Evolutionary conservation across 805 yeast species (phyloP).

Genomic region (Brettanomyces custersianus): DNA sequence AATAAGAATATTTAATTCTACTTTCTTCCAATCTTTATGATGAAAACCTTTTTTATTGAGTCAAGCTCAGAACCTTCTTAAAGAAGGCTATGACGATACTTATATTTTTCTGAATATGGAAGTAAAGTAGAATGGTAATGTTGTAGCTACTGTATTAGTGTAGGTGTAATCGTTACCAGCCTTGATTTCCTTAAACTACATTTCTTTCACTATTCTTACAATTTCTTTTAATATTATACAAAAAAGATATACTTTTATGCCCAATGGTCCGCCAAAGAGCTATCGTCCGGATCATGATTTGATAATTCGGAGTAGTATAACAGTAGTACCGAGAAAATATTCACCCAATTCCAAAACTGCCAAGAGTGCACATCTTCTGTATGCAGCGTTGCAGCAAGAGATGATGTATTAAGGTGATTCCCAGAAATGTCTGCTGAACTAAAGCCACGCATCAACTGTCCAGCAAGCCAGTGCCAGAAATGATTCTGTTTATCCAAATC

Average conservation of each 20-base stretch:
- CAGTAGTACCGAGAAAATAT: conserved; percentile 71
- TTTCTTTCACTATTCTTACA: background rate
- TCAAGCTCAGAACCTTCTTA: conserved; percentile 18
- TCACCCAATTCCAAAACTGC: conserved; percentile 97
- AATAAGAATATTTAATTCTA: background rate
- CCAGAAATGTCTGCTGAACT: conserved; percentile 8
- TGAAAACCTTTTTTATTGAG: conserved; percentile 11
- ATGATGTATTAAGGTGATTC: conserved; percentile 1
- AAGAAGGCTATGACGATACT: conserved; percentile 13
- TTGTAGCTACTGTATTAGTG: background rate
- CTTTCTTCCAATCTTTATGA: conserved; percentile 3
- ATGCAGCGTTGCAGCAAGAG: conserved; percentile 1
- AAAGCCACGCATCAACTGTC: conserved; percentile 10
- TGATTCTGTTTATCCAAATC: conserved; percentile 51
- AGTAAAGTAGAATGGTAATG: background rate
- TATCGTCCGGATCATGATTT: conserved; percentile 26
- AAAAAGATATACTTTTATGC: conserved; percentile 2
- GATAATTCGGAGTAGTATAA: conserved; percentile 73
- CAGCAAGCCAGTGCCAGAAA: conserved; percentile 24
- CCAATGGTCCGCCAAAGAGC: conserved; percentile 26
- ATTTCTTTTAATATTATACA: background rate
- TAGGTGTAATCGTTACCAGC: background rate
- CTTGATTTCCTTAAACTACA: background rate
- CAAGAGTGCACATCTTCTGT: conserved; percentile 48
- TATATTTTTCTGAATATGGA: background rate